Base-by-base conservation (phyloP, 2,329 filamentous ascomycete genomes). In the Metarhizium humberi region DNA sequence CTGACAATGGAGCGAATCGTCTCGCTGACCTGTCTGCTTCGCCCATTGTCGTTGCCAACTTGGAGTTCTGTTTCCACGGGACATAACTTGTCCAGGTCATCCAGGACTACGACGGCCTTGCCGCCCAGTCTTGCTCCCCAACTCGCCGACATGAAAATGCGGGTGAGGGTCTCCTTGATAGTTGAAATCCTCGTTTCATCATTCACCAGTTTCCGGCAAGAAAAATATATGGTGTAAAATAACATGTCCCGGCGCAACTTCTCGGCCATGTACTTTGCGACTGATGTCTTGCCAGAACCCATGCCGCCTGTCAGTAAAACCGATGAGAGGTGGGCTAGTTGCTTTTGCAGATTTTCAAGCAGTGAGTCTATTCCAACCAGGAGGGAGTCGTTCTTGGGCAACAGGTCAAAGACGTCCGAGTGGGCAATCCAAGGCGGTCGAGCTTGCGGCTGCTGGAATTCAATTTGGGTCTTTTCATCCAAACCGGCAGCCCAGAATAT, bases 61-160 rank as follows among this genome's bases (percentile, higher is more conserved):
- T 96, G 90, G 13, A 99, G 78, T 68, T 99, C 94, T 0, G 92
- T 96, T 71, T 99, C 95, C 1, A 86, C 87, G 0, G 94, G 92
- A 66, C 92, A 97, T 1, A 99, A 77, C 64, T 90, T 90, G 70
- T 99, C 94, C 6, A 99, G 73, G 64, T 99, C 94, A 65, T 99
- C 94, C 2, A 99, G 76, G 51, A 99, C 83, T 20, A 99, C 88
- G 3, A 97, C 69, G 0, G 92, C 82, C 59, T 84, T 86, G 4
- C 94, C 94, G 25, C 91, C 92, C 0, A 94, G 78, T 57, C 92
- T 81, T 40, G 92, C 90, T 42, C 90, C 91, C 94, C 94, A 99
- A 46, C 88, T 87, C 3, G 94, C 94, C 20, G 84, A 81, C 77
- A 94, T 90, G 67, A 99, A 97, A 2, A 95, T 72, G 16, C 90